Evolutionary conservation across 2,329 filamentous ascomycete species (phyloP).

Genomic region (Fusarium foetens): DNA sequence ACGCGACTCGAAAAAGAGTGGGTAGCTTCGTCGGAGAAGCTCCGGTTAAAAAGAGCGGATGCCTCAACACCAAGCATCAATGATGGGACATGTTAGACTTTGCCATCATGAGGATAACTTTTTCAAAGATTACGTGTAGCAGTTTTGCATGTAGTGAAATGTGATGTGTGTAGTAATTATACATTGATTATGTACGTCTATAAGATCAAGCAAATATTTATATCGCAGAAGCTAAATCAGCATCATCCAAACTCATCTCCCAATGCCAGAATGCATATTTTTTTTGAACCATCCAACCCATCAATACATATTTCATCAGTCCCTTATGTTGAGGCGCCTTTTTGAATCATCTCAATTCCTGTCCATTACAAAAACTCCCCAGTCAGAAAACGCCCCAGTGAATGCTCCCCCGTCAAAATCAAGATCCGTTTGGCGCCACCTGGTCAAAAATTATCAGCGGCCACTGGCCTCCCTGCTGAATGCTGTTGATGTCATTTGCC

Average conservation of each 20-base stretch:
- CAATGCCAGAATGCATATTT: conserved; percentile 14
- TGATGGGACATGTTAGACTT: not conserved
- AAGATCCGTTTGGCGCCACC: conserved; percentile 39
- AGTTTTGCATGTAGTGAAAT: accelerated
- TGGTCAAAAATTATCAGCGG: conserved; percentile 48
- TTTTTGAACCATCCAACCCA: not conserved
- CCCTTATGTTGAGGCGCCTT: not conserved
- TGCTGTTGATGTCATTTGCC: conserved; percentile 43
- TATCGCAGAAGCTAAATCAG: conserved; percentile 9
- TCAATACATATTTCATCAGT: conserved; percentile 30
- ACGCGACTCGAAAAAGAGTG: conserved; percentile 42
- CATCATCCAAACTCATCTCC: not conserved
- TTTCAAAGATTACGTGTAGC: accelerated
- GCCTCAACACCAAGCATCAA: not conserved
- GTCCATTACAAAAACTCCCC: conserved; percentile 10
- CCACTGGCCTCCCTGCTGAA: conserved; percentile 47
- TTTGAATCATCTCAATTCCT: conserved; percentile 6
- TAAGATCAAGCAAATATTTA: conserved; percentile 5
- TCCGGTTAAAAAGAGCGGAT: conserved; percentile 33
- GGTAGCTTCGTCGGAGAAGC: conserved; percentile 43
- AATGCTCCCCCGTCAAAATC: conserved; percentile 35
- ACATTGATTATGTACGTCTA: conserved; percentile 33
- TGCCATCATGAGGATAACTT: not conserved
- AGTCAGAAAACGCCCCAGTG: conserved; percentile 24
- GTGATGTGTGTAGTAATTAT: not conserved